These are phyloP conservation scores for Pythium biforme DNA, from an alignment of 352 stramenopile genomes.

Conservation along the genomic window DNA sequence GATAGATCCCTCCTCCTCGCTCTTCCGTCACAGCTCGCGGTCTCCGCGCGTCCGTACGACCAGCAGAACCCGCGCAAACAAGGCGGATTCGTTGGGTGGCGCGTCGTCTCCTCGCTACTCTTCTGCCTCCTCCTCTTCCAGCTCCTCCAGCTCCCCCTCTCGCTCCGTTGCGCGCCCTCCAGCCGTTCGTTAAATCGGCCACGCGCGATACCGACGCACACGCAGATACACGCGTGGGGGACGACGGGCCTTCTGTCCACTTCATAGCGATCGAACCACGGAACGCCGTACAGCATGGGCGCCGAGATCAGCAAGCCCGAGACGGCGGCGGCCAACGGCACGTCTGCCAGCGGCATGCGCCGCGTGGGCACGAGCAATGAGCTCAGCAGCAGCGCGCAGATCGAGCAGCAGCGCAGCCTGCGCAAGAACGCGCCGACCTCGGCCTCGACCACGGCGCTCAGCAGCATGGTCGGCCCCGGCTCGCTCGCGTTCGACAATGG, in stretches of 20 bases:
- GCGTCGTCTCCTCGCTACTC: neutral
- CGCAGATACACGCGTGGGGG: neutral
- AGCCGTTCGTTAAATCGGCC: neutral
- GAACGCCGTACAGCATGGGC: constrained; percentile 42
- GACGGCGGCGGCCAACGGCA: constrained; percentile 27
- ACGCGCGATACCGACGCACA: neutral
- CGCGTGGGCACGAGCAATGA: constrained; percentile 69
- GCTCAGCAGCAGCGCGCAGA: constrained; percentile 40
- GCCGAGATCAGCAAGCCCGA: constrained; percentile 62
- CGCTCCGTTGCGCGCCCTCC: neutral
- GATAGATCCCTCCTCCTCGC: neutral
- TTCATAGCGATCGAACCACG: too few species aligned
- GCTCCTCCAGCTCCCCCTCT: neutral
- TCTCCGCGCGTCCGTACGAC: constrained; percentile 8
- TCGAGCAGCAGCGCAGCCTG: constrained; percentile 33
- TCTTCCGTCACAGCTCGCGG: constrained; percentile 3
- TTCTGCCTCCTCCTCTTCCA: neutral
- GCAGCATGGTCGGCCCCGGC: constrained; percentile 35
- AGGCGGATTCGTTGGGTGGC: neutral
- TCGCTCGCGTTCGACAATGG: constrained; percentile 15
- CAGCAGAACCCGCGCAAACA: neutral
- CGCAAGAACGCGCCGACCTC: constrained; percentile 37
- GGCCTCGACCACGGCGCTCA: constrained; percentile 57
- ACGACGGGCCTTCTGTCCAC: neutral
- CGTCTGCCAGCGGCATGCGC: constrained; percentile 36